phyloP scores from a whole-genome alignment of 441 rosid genomes.

The Breynia disticha region DNA sequence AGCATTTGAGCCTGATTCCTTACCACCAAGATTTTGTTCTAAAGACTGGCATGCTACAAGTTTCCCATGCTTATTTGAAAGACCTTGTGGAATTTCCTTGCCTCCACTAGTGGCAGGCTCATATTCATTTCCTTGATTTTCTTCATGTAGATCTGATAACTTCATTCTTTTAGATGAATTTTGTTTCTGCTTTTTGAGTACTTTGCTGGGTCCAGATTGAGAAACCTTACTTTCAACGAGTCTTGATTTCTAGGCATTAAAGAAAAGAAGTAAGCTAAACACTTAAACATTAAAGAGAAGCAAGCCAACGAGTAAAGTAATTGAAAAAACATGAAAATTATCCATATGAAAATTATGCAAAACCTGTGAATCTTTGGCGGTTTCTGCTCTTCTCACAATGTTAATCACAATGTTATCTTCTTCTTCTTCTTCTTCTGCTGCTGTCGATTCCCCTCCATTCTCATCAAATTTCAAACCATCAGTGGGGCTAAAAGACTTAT shows the following conservation, averaged over 20 bases:
- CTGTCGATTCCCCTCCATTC: slow-evolving; percentile 20
- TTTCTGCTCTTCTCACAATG: slow-evolving; percentile 16
- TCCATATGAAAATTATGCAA: background rate
- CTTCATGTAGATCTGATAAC: slow-evolving; percentile 20
- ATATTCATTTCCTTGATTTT: slow-evolving; percentile 20
- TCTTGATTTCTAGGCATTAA: slow-evolving; percentile 34
- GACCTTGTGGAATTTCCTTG: slow-evolving; percentile 15
- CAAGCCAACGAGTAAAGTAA: background rate
- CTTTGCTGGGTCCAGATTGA: slow-evolving; percentile 14
- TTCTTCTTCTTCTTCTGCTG: slow-evolving; percentile 43
- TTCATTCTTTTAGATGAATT: slow-evolving; percentile 22
- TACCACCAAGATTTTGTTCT: slow-evolving; percentile 18
- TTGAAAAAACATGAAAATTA: background rate
- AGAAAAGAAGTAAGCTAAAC: slow-evolving; percentile 16
- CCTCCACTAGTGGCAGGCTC: slow-evolving; percentile 15
- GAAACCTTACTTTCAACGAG: slow-evolving; percentile 19
- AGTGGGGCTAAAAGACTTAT: slow-evolving; percentile 7
- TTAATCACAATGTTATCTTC: slow-evolving; percentile 51
- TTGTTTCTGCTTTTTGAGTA: slow-evolving; percentile 19
- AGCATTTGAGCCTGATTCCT: slow-evolving; percentile 18
- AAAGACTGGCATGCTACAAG: slow-evolving; percentile 13
- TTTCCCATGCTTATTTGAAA: slow-evolving; percentile 7
- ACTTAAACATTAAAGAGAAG: background rate
- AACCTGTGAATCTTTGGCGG: slow-evolving; percentile 34
- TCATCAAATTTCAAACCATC: slow-evolving; percentile 19